These are phyloP conservation scores for Aspergillus pseudonomiae DNA, from an alignment of 2,329 filamentous ascomycete species.

Conservation along the genomic window DNA sequence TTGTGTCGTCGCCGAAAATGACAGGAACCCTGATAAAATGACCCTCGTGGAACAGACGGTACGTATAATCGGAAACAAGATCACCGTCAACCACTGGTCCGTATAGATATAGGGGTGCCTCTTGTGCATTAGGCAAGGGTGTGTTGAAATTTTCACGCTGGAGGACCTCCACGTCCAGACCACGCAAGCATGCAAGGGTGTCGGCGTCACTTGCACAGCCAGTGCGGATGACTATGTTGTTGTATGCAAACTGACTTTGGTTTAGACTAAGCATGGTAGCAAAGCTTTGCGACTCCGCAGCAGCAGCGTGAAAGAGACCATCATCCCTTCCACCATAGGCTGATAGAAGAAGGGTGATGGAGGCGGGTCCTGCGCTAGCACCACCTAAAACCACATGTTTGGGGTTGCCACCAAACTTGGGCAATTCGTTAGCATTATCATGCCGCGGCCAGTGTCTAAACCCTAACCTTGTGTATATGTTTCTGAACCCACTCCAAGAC, in stretches of 20 bases:
- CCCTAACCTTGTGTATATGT: conserved; percentile 56
- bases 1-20: conserved; percentile 62
- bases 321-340: conserved; percentile 54
- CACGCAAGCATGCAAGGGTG: conserved; percentile 55
- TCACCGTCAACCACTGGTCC: conserved; percentile 55
- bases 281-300: conserved; percentile 59
- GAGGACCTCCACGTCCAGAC: conserved; percentile 46
- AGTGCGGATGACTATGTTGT: conserved; percentile 54
- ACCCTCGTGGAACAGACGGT: conserved; percentile 51
- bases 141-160: conserved; percentile 51
- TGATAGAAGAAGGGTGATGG: conserved; percentile 66
- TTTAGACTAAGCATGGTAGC: conserved; percentile 50
- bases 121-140: conserved; percentile 49
- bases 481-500: conserved; percentile 70
- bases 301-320: conserved; percentile 56
- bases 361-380: conserved; percentile 66
- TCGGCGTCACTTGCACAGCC: conserved; percentile 45
- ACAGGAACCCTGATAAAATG: conserved; percentile 57
- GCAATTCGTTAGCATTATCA: conserved; percentile 1
- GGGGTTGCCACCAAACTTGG: conserved; percentile 69
- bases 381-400: conserved; percentile 70
- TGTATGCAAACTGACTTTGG: conserved; percentile 56
- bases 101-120: conserved; percentile 54
- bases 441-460: not conserved
- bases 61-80: conserved; percentile 55